Evolutionary conservation across 1,284 basidiomycete species (phyloP).

Genomic region (Sphagnurus paluster): DNA sequence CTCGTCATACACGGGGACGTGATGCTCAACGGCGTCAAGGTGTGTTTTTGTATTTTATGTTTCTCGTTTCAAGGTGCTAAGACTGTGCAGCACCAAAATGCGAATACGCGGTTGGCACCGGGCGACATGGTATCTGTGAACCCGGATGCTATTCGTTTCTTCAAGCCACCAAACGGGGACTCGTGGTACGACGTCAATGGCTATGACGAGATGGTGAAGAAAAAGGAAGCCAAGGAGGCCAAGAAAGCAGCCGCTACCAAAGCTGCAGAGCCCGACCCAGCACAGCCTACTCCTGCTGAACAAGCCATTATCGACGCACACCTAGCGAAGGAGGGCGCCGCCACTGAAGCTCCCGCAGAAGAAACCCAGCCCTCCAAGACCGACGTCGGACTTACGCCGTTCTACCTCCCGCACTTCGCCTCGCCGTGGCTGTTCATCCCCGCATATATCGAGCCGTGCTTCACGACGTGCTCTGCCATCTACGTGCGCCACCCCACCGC

Average conservation of each 20-base stretch:
- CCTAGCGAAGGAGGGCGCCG: slow-evolving; percentile 1
- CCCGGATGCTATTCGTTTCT: slow-evolving; percentile 79
- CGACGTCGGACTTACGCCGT: slow-evolving; percentile 56
- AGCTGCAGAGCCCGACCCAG: neutral
- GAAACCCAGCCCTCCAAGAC: slow-evolving; percentile 13
- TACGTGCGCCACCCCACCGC: slow-evolving; percentile 97
- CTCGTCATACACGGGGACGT: slow-evolving; percentile 90
- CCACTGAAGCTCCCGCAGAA: neutral
- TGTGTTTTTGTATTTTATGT: slow-evolving; percentile 38
- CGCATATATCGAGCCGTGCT: slow-evolving; percentile 91
- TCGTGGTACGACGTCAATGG: slow-evolving; percentile 32
- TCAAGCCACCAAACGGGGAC: slow-evolving; percentile 45
- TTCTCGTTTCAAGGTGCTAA: neutral
- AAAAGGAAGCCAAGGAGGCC: slow-evolving; percentile 19
- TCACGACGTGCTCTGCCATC: slow-evolving; percentile 88
- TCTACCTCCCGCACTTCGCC: slow-evolving; percentile 86
- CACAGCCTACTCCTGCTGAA: slow-evolving; percentile 8
- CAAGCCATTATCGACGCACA: neutral
- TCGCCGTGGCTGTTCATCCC: slow-evolving; percentile 95
- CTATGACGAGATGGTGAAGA: slow-evolving; percentile 16
- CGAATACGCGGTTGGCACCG: slow-evolving; percentile 90
- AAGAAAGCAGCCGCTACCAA: slow-evolving; percentile 16
- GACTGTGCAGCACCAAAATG: slow-evolving; percentile 67
- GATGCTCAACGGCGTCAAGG: slow-evolving; percentile 86
- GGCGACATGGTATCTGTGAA: slow-evolving; percentile 94